Evolutionary conservation across 2,329 filamentous ascomycete genomes (phyloP), one percentile per base, ranked within the genome.

Genomic region (Huntiella bhutanensis): DNA sequence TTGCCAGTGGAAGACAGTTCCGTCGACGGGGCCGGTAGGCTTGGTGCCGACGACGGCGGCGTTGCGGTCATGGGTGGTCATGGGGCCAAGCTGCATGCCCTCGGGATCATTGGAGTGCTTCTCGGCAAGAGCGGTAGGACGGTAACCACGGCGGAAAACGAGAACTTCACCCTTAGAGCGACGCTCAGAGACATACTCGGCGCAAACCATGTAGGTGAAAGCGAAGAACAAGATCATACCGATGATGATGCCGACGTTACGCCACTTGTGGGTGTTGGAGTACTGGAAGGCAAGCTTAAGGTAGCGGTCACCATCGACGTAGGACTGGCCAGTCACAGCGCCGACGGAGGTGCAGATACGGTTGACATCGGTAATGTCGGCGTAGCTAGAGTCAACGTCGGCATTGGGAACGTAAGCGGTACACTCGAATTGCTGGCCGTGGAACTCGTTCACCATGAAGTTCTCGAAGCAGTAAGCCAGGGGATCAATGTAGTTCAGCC

Each of bases 401-500:
- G n/a, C 49, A 45, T 57, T 61, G 0, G 72, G 72, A 2, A 73
- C 62, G 43, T 60, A 70, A 28, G 57, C 50, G 15, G 58, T 60
- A 56, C 73, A 76, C 0, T 45, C 41, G 57, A 80, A 91, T 0
- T 73, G 51, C 12, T 78, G 73, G 49, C 66, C 63, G 53, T 76
- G 62, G 57, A 82, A 49, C 59, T 94, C 86, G 60, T 92, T 92
- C 52, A 82, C 71, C 70, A 88, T 80, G 19, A 92, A 67, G 0
- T 76, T 67, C 59, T 92, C 84, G 55, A 92, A 93, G 0, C 76
- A 75, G 52, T 92, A 92, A 1, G 74, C 75, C 8, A 92, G 70
- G 2, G 83, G 82, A 51, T 92, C 77, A 35, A 91, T 64, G 57
- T 83, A 88, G 57, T 80, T 81, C 51, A 92, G 74, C 85, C 85